These are phyloP conservation scores for Fagopyrum tataricum DNA, from an alignment of 148 eudicot species.

Conservation along the genomic window DNA sequence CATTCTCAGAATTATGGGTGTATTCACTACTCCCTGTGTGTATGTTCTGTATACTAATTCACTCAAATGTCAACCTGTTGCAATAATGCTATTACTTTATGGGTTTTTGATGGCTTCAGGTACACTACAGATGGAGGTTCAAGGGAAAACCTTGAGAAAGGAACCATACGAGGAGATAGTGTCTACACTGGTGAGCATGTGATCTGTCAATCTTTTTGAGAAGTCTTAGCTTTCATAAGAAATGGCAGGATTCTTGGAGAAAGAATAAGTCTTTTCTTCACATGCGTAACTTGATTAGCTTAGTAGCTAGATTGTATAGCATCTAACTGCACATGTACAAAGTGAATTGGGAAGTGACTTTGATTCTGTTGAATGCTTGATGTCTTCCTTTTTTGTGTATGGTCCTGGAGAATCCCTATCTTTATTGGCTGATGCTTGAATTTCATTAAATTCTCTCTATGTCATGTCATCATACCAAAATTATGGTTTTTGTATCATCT, in stretches of 20 bases:
- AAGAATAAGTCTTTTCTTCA: not conserved
- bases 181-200: slow-evolving; percentile 65
- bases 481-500: not conserved
- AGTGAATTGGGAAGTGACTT: not conserved
- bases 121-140: slow-evolving; percentile 96
- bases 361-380: not conserved
- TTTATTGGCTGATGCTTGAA: not conserved
- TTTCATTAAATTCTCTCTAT: not conserved
- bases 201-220: not conserved
- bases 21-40: too few relatives aligned
- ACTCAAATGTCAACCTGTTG: not conserved
- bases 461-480: not conserved
- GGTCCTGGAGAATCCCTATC: not conserved
- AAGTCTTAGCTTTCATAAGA: not conserved
- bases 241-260: not conserved
- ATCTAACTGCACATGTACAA: not conserved
- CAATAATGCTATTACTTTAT: not conserved
- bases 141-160: slow-evolving; percentile 69
- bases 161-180: slow-evolving; percentile 64
- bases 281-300: not conserved
- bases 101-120: slow-evolving; percentile 26
- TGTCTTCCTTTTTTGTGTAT: not conserved
- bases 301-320: not conserved
- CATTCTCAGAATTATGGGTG: too few relatives aligned
- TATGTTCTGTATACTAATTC: not conserved